Base-by-base conservation (phyloP, 768 basidiomycete genomes). In the Agaricus blazei region DNA sequence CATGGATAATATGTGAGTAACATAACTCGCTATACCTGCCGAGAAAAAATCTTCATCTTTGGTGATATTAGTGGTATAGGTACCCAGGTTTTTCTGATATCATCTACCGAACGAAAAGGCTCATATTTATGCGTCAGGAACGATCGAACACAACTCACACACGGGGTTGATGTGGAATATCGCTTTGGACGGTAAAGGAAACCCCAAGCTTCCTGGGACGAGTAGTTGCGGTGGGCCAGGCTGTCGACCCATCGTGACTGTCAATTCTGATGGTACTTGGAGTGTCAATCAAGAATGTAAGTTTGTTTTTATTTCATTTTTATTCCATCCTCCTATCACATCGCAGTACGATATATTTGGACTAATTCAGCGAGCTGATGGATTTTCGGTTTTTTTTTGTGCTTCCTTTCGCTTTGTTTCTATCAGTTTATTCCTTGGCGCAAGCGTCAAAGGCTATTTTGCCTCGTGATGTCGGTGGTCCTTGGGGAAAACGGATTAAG, bases 121-220 rank as follows among this genome's bases (percentile, higher is more conserved):
- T 38, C 45, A 40, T 26, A 37, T 27, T 41, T 12, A n/a, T 41
- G 11, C 48, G 27, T 5, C 37, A 65, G 81, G 79, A n/a, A 56
- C 72, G 4, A 59, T 77, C 23, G 63, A 70, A 54, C 70, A 74
- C 61, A 72, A 73, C 58, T 60, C 75, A 5, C 70, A 67, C 48
- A 64, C 76, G 4, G 84, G 71, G 0, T 64, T 88, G 24, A 85
- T 87, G 81, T 90, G 87, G 86, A 87, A 87, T 63, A 65, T 88
- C 31, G 87, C 83, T 3, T 74, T 87, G 23, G 81, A 88, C 49
- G 69, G 75, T 1, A 74, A 65, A 29, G 87, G 87, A 0, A 63
- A 77, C 7, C 86, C 88, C 5, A 77, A 75, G 62, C 73, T 84
- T 15, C 84, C 85, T 0, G 82, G 82, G 9, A 78, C 81, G 2